These are phyloP conservation scores for Mycena haematopus DNA, from an alignment of 768 basidiomycete species.

Conservation along the genomic window DNA sequence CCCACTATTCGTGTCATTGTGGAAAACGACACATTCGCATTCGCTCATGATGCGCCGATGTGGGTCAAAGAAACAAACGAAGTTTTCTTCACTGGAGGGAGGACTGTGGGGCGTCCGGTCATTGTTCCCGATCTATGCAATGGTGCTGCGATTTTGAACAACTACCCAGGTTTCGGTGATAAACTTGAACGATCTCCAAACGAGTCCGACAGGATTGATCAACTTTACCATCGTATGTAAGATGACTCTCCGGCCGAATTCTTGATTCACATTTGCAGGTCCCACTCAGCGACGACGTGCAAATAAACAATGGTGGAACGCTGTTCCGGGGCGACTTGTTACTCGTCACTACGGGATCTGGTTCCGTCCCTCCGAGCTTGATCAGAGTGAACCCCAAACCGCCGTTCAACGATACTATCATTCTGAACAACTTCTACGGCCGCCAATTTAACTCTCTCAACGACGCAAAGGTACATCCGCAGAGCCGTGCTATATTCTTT, in stretches of 20 bases:
- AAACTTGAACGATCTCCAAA: conserved; percentile 30
- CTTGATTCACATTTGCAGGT: conserved; percentile 32
- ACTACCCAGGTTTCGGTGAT: conserved; percentile 45
- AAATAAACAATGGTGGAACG: conserved; percentile 57
- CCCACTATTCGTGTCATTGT: conserved; percentile 54
- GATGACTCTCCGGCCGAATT: background rate
- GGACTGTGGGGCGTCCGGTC: conserved; percentile 48
- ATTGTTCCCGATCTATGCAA: conserved; percentile 35
- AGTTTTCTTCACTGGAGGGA: conserved; percentile 60
- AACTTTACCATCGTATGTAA: conserved; percentile 22
- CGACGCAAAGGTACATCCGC: conserved; percentile 49
- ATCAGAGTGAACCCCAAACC: conserved; percentile 42
- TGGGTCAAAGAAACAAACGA: conserved; percentile 57
- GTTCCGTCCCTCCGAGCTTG: conserved; percentile 44
- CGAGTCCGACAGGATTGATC: conserved; percentile 20
- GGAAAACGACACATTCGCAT: conserved; percentile 49
- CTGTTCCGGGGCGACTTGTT: conserved; percentile 53
- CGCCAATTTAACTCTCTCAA: conserved; percentile 54
- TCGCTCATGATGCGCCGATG: conserved; percentile 65
- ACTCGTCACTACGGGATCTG: conserved; percentile 56
- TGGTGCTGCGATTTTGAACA: conserved; percentile 51
- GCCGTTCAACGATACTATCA: conserved; percentile 47
- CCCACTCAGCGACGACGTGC: conserved; percentile 31
- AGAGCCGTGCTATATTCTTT: conserved; percentile 31
- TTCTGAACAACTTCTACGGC: conserved; percentile 52